Conservation (phyloP, 116 monocot genomes). For the Posidonia oceanica region DNA sequence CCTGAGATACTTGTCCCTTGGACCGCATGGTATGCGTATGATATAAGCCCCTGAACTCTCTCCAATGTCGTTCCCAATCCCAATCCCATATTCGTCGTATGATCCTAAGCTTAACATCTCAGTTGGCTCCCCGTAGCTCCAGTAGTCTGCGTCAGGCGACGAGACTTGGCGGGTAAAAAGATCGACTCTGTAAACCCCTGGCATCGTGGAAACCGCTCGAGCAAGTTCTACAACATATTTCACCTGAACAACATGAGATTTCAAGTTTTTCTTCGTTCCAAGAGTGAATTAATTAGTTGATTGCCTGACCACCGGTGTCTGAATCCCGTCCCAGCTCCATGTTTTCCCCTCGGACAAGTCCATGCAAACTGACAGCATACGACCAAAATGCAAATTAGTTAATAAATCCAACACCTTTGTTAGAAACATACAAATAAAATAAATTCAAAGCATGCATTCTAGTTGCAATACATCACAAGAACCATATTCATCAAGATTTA, state of each 20-base stretch:
- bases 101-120: conserved; percentile 78
- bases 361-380: conserved; percentile 55
- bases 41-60: conserved; percentile 90
- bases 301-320: conserved; percentile 85
- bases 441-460: too few species aligned
- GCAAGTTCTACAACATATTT: conserved; percentile 96
- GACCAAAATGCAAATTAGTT: too few species aligned
- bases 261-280: too few species aligned
- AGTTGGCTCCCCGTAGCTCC: conserved; percentile 92
- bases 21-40: conserved; percentile 72
- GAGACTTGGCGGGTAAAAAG: conserved; percentile 86
- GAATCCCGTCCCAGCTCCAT: conserved; percentile 93
- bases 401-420: too few species aligned
- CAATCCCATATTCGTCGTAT: conserved; percentile 54
- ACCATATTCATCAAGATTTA: too few species aligned
- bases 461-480: too few species aligned
- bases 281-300: too few species aligned
- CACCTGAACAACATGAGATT: too few species aligned
- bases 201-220: conserved; percentile 84
- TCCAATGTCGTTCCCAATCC: too few species aligned
- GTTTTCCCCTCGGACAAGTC: conserved; percentile 88
- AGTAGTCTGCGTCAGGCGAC: conserved; percentile 83
- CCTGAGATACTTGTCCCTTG: conserved; percentile 57
- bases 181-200: conserved; percentile 83
- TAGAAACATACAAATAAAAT: too few species aligned